Base-by-base conservation (phyloP, 257 asterid species). In the Nyctanthes arbortristis region DNA sequence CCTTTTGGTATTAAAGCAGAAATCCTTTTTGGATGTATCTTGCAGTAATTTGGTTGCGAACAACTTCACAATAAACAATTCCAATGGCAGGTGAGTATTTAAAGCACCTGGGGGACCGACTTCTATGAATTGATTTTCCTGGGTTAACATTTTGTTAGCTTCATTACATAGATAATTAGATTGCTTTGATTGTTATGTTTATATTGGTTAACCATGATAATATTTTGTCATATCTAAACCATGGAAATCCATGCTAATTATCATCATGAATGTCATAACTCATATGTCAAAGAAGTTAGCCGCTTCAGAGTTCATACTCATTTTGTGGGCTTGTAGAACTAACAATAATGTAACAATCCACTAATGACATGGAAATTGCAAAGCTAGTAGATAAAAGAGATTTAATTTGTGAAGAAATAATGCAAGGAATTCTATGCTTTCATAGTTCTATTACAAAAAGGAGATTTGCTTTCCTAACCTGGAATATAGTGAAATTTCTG, bases 11-110 rank as follows among this genome's bases (percentile, higher is more conserved):
- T 20, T 35, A 22, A 52, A 29, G 24, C 24, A 22, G 55, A 45
- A 52, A 52, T 52, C 14, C 24, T 22, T 52, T 16, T 61, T 29
- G 30, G 47, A 52, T 65, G 65, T 75, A 83, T 72, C 36, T 25
- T 73, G 79, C 71, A 84, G 97, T 55, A 92, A 92, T 71, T 73
- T 88, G 81, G 93, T 88, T 13, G 95, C 82, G 76, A 90, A 92
- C 85, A 86, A 88, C 81, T 85, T 90, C 73, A 82, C 82, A 4
- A 72, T 83, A 3, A 77, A 52, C 22, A 55, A 61, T 72, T 77
- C 90, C 37, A 76, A 72, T 45, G 75, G 67, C 81, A 84, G 96
- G 98, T 87, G 69, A 80, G 22, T 57, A 30, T 7, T 11, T 24
- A 8, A 12, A 20, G 31, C 59, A 52, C 31, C 1, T 12, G 6